Percentiles rank a stretch among this genome's conserved stretches.
phyloP scores from a whole-genome alignment of 352 stramenopile species.

The Blastocystis hominis region DNA sequence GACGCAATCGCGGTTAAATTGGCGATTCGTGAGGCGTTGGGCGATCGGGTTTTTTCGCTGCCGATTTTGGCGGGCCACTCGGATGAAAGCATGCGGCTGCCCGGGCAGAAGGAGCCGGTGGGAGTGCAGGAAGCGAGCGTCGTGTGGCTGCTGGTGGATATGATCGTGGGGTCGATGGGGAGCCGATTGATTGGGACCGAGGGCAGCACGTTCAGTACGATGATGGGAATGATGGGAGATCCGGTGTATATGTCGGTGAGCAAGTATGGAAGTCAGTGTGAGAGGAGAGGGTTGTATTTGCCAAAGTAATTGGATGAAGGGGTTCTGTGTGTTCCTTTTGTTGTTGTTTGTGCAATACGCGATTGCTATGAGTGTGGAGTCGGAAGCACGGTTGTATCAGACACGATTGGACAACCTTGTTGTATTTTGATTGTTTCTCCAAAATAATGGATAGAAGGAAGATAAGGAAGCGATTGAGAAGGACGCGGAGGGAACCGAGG shows the following conservation, averaged over 20 bases:
- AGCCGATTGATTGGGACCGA: not conserved
- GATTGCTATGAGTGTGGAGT: not conserved
- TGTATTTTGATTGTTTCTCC: not conserved
- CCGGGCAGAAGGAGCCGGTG: too few species aligned
- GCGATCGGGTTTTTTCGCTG: not conserved
- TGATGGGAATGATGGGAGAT: not conserved
- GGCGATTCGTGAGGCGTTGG: not conserved
- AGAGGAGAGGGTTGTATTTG: not conserved
- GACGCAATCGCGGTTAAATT: not conserved
- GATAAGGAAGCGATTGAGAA: not conserved
- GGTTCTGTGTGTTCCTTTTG: not conserved
- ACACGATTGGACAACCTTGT: not conserved
- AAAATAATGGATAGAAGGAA: not conserved
- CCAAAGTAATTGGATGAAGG: not conserved
- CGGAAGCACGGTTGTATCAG: not conserved
- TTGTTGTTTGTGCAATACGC: not conserved
- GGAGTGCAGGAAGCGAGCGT: not conserved
- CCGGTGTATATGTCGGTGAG: not conserved
- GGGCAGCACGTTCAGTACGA: not conserved
- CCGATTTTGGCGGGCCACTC: not conserved
- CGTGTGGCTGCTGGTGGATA: not conserved
- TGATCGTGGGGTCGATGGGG: not conserved
- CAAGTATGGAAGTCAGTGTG: not conserved
- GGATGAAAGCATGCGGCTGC: not conserved
- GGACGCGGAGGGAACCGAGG: not conserved